Evolutionary conservation across 2,329 filamentous ascomycete genomes (phyloP).

Genomic region (Alternaria novae-zelandiae): DNA sequence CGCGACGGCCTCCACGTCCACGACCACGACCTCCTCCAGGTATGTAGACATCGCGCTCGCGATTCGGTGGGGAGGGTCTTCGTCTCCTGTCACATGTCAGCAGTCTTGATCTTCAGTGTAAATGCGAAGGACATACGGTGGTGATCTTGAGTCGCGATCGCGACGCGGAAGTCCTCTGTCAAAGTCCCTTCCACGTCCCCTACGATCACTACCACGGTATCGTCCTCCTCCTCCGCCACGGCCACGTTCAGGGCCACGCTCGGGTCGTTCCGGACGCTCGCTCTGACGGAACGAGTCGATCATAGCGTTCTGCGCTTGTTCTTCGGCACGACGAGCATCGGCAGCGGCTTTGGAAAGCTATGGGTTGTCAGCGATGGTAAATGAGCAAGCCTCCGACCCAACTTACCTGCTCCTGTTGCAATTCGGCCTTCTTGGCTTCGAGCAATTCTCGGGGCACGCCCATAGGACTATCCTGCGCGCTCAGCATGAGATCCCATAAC

Average conservation of each 20-base stretch:
- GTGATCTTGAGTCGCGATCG: slow-evolving; percentile 59
- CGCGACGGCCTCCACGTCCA: slow-evolving; percentile 46
- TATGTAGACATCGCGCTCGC: slow-evolving; percentile 64
- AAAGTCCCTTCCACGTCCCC: slow-evolving; percentile 48
- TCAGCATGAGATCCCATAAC: slow-evolving; percentile 88
- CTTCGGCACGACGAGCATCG: slow-evolving; percentile 73
- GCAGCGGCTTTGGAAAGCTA: slow-evolving; percentile 84
- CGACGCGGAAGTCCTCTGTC: slow-evolving; percentile 56
- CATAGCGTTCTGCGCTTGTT: slow-evolving; percentile 67
- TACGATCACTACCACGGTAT: slow-evolving; percentile 54
- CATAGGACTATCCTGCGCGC: slow-evolving; percentile 84
- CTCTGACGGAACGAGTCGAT: slow-evolving; percentile 71
- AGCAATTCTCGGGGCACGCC: slow-evolving; percentile 93
- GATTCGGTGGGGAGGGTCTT: slow-evolving; percentile 56
- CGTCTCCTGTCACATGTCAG: slow-evolving; percentile 50
- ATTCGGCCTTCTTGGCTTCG: slow-evolving; percentile 93
- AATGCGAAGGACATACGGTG: slow-evolving; percentile 38
- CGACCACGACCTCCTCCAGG: slow-evolving; percentile 53
- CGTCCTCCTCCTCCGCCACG: slow-evolving; percentile 55
- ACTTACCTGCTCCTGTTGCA: slow-evolving; percentile 90
- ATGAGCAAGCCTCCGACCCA: neutral
- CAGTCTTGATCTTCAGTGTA: neutral
- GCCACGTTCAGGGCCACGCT: slow-evolving; percentile 53
- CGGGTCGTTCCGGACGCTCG: slow-evolving; percentile 57
- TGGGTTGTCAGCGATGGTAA: slow-evolving; percentile 48